Base-by-base conservation (phyloP, 805 yeast species). In the Pichia sporocuriosa region DNA sequence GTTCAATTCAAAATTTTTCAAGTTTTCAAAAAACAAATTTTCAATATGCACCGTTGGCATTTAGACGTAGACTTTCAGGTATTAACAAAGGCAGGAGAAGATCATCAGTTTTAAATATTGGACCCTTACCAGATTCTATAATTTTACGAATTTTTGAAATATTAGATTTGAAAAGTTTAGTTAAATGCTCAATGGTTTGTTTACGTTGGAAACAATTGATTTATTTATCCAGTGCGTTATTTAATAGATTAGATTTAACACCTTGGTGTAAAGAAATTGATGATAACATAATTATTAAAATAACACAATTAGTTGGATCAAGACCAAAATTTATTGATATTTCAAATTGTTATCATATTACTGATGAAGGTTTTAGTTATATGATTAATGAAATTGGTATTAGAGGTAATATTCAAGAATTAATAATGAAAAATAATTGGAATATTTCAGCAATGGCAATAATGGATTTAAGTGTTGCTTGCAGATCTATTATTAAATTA, bases 401-500 rank as follows among this genome's bases (percentile, higher is more conserved):
- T 50, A 56, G 76, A 30, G 87, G 87, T 3, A 67, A 69, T 25
- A 70, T 84, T 34, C 65, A 67, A 40, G 60, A 62, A 9, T 62
- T 84, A 37, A 70, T 68, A 45, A 80, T 83, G 87, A 69, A 67
- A 46, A 76, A 84, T 13, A 80, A 75, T 36, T 83, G 90, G 90
- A 85, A 81, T 50, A 77, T 84, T 8, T 74, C 81, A 45, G 85
- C 87, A 2, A 79, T 81, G 85, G 84, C 89, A 3, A 80, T 83
- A 24, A 81, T 83, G 87, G 90, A 84, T 56, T 59, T 83, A 32
- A 73, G 86, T 1, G 78, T 74, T 2, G 77, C 81, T 25, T 88
- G 88, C 8, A 65, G 68, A 26, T 61, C 70, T 47, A 61, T 84
- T 29, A 75, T 69, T 41, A 78, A 74, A 39, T 64, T 84, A 17